Conservation (phyloP, 2,329 filamentous ascomycete genomes). For the Curvularia sp. region DNA sequence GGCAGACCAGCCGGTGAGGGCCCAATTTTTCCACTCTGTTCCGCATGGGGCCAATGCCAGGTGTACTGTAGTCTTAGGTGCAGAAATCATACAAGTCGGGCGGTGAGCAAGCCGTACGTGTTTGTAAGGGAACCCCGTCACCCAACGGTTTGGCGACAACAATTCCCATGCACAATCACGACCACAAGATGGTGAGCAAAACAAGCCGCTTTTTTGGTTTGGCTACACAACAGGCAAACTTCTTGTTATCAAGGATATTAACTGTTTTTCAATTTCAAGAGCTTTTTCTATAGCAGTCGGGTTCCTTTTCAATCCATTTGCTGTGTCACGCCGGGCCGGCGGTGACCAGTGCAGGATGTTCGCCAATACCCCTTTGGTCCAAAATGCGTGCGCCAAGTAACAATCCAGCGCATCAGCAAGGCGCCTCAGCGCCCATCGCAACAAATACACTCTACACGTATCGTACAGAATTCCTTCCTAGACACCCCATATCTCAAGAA, state of each 20-base stretch:
- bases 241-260: conserved; percentile 23
- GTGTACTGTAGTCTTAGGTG: conserved; percentile 17
- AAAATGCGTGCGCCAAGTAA: conserved; percentile 33
- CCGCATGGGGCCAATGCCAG: conserved; percentile 24
- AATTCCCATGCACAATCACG: neutral
- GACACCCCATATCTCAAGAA: conserved; percentile 38
- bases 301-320: conserved; percentile 21
- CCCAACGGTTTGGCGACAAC: conserved; percentile 6
- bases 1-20: conserved; percentile 27
- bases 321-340: conserved; percentile 14
- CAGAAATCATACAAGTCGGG: conserved; percentile 14
- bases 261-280: conserved; percentile 43
- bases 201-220: no score
- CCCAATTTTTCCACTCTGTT: conserved; percentile 27
- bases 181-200: no score
- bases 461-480: conserved; percentile 40
- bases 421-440: conserved; percentile 27
- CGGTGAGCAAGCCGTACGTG: conserved; percentile 25
- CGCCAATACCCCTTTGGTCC: conserved; percentile 13
- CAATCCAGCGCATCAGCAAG: conserved; percentile 38
- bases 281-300: conserved; percentile 39
- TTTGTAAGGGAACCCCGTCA: conserved; percentile 21
- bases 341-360: conserved; percentile 20
- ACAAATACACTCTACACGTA: conserved; percentile 36
- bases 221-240: neutral